Percentiles rank a stretch among this genome's conserved stretches.
These are phyloP conservation scores for Phytophthora pseudosyringae DNA, from an alignment of 352 stramenopile genomes.

Conservation along the genomic window DNA sequence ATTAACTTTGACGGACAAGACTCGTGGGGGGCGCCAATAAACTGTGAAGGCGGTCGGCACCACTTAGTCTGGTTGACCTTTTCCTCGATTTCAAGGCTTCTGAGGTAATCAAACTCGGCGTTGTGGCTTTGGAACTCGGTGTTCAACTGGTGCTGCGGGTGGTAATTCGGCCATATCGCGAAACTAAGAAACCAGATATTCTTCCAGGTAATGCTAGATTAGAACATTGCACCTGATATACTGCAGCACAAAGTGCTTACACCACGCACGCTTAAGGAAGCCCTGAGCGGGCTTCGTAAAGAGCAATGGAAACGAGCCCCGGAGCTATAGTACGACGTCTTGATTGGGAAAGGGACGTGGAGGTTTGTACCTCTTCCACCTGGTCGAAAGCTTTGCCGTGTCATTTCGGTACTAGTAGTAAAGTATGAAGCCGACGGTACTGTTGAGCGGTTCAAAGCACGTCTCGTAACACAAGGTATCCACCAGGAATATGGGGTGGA, in stretches of 20 bases:
- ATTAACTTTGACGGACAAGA: not conserved
- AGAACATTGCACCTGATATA: conserved; percentile 1
- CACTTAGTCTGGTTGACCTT: conserved; percentile 98
- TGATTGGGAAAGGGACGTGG: conserved; percentile 13
- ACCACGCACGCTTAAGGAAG: conserved; percentile 6
- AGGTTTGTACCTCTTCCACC: conserved; percentile 1
- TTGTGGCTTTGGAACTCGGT: conserved; percentile 97
- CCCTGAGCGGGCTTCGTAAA: conserved; percentile 10
- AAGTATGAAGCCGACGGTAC: conserved; percentile 22
- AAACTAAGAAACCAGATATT: conserved; percentile 9
- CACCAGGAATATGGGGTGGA: not conserved
- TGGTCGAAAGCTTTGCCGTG: conserved; percentile 13
- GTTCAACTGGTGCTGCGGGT: conserved; percentile 77
- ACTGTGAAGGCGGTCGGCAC: conserved; percentile 64
- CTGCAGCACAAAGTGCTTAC: conserved; percentile 13
- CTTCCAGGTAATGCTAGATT: conserved; percentile 7
- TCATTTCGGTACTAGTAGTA: conserved; percentile 12
- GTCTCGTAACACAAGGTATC: not conserved
- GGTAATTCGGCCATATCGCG: conserved; percentile 18
- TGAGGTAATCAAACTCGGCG: conserved; percentile 97
- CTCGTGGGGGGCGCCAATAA: not conserved
- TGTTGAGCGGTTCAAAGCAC: conserved; percentile 1
- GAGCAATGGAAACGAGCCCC: conserved; percentile 12
- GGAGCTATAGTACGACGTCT: conserved; percentile 10
- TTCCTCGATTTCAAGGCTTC: conserved; percentile 97